Evolutionary conservation across 164 flowering plant species (phyloP), one percentile per base, ranked within the genome.

Genomic region (Magnolia kwangsiensis): DNA sequence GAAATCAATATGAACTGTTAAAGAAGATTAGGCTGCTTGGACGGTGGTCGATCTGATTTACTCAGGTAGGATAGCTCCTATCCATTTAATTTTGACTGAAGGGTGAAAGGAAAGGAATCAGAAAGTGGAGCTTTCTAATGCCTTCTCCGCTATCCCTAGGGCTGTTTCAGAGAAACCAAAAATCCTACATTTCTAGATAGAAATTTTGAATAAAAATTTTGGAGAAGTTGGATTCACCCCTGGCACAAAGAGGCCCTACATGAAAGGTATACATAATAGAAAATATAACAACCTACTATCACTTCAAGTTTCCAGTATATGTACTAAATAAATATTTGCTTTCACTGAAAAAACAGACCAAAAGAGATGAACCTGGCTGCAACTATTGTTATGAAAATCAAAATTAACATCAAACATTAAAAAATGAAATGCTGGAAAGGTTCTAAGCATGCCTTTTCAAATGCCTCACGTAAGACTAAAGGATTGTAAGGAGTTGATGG

Each of bases 401-500:
- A 68, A 68, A 68, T 27, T n/a, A 68, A 24, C 71, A 68, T 7
- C 50, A 65, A 10, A 14, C 50, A 16, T 2, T 31, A 2, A 68
- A 31, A 68, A 24, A 68, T 10, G 50, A 51, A 75, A 74, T 64
- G 77, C 37, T 75, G 11, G 18, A 67, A 71, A 72, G 72, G 63
- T 76, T 55, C 69, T 78, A 72, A 78, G 59, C 81, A 73, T 86
- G 61, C 99, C 95, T 90, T 93, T 84, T 95, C 99, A 87, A 95
- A 93, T 27, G 93, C 89, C 76, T 80, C 50, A 50, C 99, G 89
- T 59, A 95, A 75, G 66, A 83, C 82, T 58, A 89, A 74, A 49
- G 96, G 93, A 79, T 93, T 93, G 82, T 93, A 95, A 72, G 97
- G 91, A 78, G 87, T 75, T 68, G 92, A 88, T 24, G 99, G 98